A percentile compares a stretch with the other conserved stretches of the same genome.
Evolutionary conservation across 768 basidiomycete genomes (phyloP).

Genomic region (Trametes villosa): DNA sequence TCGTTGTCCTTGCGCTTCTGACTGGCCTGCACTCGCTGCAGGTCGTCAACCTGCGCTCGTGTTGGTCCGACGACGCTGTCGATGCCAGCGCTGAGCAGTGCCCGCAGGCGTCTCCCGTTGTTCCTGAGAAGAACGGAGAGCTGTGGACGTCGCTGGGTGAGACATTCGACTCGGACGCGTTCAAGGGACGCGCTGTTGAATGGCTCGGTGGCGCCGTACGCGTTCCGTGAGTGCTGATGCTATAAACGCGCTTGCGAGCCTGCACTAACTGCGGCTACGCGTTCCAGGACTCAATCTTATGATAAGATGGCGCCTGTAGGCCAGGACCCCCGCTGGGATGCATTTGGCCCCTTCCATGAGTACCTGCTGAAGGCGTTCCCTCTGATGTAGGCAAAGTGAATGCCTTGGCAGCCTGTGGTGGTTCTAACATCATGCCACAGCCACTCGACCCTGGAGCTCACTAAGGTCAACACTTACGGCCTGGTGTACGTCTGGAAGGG

Average conservation of each 20-base stretch:
- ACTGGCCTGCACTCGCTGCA: conserved; percentile 9
- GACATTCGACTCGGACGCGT: conserved; percentile 39
- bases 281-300: conserved; percentile 52
- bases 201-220: conserved; percentile 31
- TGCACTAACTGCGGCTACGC: neutral
- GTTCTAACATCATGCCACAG: conserved; percentile 32
- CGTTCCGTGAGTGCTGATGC: conserved; percentile 47
- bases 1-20: conserved; percentile 7
- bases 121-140: conserved; percentile 39
- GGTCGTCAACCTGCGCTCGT: conserved; percentile 7
- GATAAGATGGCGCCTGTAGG: conserved; percentile 54
- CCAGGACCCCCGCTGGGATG: conserved; percentile 50
- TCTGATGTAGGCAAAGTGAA: conserved; percentile 49
- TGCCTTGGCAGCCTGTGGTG: too few relatives aligned
- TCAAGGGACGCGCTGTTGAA: conserved; percentile 34
- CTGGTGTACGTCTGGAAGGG: conserved; percentile 67
- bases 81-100: conserved; percentile 31
- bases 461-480: conserved; percentile 63
- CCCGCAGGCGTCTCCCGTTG: conserved; percentile 39
- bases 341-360: conserved; percentile 42
- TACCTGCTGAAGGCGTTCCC: conserved; percentile 60
- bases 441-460: conserved; percentile 53
- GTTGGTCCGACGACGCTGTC: neutral
- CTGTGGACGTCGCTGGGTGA: conserved; percentile 40
- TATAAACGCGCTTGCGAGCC: neutral